Percentiles rank a stretch among this genome's conserved stretches.
Conservation (phyloP, 768 basidiomycete species). For the Harrya chromipes region DNA sequence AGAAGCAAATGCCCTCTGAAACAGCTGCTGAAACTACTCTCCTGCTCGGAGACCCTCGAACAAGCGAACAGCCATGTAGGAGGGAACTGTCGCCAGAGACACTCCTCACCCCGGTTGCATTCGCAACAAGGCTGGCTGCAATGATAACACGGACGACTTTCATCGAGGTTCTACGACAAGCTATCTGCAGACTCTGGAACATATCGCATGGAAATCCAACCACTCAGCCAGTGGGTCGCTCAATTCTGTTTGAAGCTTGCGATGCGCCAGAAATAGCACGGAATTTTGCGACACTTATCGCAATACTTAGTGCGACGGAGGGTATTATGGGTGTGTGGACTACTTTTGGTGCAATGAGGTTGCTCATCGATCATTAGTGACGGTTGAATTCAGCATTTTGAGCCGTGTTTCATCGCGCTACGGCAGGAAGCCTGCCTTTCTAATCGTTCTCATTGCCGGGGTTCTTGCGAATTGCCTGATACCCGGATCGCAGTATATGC, state of each 20-base stretch:
- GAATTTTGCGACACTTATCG: slow-evolving; percentile 20
- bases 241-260: slow-evolving; percentile 15
- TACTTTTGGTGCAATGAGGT: neutral
- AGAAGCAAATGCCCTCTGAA: neutral
- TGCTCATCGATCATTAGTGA: slow-evolving; percentile 10
- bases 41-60: slow-evolving; percentile 8
- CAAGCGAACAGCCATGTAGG: neutral
- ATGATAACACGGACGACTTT: slow-evolving; percentile 25
- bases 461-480: slow-evolving; percentile 12
- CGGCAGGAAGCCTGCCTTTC: slow-evolving; percentile 26
- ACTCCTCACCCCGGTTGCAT: slow-evolving; percentile 27
- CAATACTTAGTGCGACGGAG: slow-evolving; percentile 11
- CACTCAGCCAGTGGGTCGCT: slow-evolving; percentile 4
- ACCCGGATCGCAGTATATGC: slow-evolving; percentile 13
- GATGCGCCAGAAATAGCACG: slow-evolving; percentile 19
- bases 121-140: slow-evolving; percentile 21
- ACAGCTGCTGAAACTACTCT: slow-evolving; percentile 5
- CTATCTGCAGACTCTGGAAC: slow-evolving; percentile 29
- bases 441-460: slow-evolving; percentile 6
- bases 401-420: slow-evolving; percentile 25
- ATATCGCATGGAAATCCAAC: slow-evolving; percentile 5
- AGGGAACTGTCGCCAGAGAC: slow-evolving; percentile 13
- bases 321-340: slow-evolving; percentile 21
- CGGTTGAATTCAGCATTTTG: slow-evolving; percentile 22
- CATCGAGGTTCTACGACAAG: slow-evolving; percentile 24